phyloP scores from a whole-genome alignment of 768 basidiomycete species.

The Kondoa subrosea region DNA sequence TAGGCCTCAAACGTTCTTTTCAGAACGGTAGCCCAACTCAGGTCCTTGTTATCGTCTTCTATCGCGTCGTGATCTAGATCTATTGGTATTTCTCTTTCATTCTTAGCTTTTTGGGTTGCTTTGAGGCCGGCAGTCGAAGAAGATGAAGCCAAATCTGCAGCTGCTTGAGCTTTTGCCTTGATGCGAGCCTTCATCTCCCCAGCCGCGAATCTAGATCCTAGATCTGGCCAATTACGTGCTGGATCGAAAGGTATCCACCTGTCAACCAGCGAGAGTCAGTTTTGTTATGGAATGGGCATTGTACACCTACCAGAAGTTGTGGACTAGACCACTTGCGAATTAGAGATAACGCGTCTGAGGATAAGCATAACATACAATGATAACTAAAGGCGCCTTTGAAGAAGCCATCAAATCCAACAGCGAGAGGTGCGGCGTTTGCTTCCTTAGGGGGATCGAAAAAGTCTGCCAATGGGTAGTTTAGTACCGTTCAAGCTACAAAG shows the following conservation, averaged over 20 bases:
- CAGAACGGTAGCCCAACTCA: conserved; percentile 82
- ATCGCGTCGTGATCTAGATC: conserved; percentile 31
- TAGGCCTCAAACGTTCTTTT: conserved; percentile 92
- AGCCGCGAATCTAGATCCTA: conserved; percentile 58
- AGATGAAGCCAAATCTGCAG: conserved; percentile 5
- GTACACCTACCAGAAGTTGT: conserved; percentile 16
- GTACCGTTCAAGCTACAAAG: neutral
- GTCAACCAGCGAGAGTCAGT: neutral
- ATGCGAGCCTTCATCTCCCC: conserved; percentile 54
- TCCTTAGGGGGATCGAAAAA: conserved; percentile 67
- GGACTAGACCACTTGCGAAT: conserved; percentile 5
- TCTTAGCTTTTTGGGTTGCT: neutral
- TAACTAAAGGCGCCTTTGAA: conserved; percentile 48
- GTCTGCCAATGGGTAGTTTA: conserved; percentile 46
- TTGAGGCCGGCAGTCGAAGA: neutral
- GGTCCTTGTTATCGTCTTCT: conserved; percentile 55
- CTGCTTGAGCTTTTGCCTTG: conserved; percentile 18
- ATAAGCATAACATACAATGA: conserved; percentile 8
- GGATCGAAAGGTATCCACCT: conserved; percentile 97
- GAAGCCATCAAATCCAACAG: conserved; percentile 83
- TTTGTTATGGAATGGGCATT: neutral
- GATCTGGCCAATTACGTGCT: conserved; percentile 83
- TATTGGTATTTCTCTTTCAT: conserved; percentile 15
- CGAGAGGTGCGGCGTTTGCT: conserved; percentile 63
- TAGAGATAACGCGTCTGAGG: neutral